Conservation (phyloP, 768 basidiomycete species). For the Cyathus striatus region DNA sequence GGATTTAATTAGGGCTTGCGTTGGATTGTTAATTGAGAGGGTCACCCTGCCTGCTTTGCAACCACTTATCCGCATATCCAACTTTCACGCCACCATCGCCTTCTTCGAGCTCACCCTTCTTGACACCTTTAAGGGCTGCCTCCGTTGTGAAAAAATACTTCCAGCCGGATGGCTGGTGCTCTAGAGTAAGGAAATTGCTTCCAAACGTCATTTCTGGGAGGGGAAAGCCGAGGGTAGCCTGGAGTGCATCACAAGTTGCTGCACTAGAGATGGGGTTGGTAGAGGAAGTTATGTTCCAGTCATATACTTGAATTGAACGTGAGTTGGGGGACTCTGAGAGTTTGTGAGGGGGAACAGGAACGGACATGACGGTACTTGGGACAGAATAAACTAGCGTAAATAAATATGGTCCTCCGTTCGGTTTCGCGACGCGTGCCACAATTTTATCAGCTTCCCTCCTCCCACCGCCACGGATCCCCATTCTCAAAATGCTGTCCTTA, state of each 20-base stretch:
- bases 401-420: too few species aligned
- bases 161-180: constrained; percentile 63
- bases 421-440: too few species aligned
- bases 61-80: constrained; percentile 91
- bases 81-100: constrained; percentile 95
- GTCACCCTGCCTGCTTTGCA: constrained; percentile 70
- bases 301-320: constrained; percentile 59
- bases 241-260: constrained; percentile 64
- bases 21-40: too few species aligned
- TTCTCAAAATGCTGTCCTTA: too few species aligned
- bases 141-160: constrained; percentile 60
- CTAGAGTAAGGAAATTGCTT: constrained; percentile 66
- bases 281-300: constrained; percentile 66
- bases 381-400: too few species aligned
- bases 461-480: too few species aligned
- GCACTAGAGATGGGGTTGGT: constrained; percentile 82
- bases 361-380: constrained; percentile 27
- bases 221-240: constrained; percentile 64
- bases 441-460: too few species aligned
- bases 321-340: constrained; percentile 67
- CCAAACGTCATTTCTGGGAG: constrained; percentile 98
- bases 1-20: constrained; percentile 1
- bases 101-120: constrained; percentile 64
- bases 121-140: constrained; percentile 68
- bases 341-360: constrained; percentile 53